Conservation (phyloP, 2,329 filamentous ascomycete genomes). For the Colletotrichum karsti region DNA sequence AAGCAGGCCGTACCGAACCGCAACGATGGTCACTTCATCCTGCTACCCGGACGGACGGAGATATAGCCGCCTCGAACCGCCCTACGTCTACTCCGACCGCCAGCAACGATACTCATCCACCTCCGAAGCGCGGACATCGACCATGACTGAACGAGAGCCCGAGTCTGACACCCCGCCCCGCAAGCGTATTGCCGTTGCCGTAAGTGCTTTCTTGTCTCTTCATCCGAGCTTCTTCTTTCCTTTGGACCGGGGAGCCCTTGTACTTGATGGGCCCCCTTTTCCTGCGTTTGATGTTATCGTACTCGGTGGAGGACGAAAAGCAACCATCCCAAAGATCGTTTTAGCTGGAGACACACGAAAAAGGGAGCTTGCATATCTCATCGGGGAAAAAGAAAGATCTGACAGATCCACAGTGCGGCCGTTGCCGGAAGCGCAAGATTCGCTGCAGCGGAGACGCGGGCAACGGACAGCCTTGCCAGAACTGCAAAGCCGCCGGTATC, state of each 20-base stretch:
- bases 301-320: background rate
- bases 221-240: background rate
- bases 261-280: background rate
- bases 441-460: slow-evolving; percentile 88
- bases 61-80: slow-evolving; percentile 49
- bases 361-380: slow-evolving; percentile 2
- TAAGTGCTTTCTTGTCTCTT: slow-evolving; percentile 44
- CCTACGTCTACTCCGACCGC: slow-evolving; percentile 46
- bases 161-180: slow-evolving; percentile 57
- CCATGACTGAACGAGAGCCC: slow-evolving; percentile 49
- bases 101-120: slow-evolving; percentile 44
- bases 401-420: slow-evolving; percentile 71
- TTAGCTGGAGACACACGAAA: background rate
- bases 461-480: slow-evolving; percentile 79
- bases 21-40: slow-evolving; percentile 52
- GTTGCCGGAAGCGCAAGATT: slow-evolving; percentile 94
- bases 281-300: no score
- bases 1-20: slow-evolving; percentile 26
- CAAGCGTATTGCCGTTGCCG: slow-evolving; percentile 68
- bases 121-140: slow-evolving; percentile 44
- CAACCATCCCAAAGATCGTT: background rate
- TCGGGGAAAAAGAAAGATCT: slow-evolving; percentile 9
- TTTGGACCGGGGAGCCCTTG: background rate
- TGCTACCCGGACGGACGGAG: slow-evolving; percentile 49
- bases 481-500: slow-evolving; percentile 79